These are phyloP conservation scores for Arthroderma sp. DNA, from an alignment of 2,329 filamentous ascomycete species.

Conservation along the genomic window DNA sequence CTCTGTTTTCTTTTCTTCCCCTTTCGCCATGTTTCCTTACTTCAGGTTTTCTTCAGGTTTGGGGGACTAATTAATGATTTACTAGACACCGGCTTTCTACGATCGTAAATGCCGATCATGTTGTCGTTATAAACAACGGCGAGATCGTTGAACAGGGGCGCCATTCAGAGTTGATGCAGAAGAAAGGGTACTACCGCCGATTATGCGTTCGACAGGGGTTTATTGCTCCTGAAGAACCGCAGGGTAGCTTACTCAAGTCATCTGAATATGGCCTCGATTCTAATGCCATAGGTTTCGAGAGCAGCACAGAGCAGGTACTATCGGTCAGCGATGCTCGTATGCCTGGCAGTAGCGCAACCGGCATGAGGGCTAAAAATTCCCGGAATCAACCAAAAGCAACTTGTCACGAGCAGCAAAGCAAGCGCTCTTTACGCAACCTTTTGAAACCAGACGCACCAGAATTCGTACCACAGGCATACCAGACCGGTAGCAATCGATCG, in stretches of 20 bases:
- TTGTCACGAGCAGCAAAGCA: neutral
- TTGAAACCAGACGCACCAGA: constrained; percentile 30
- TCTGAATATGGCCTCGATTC: neutral
- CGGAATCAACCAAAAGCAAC: neutral
- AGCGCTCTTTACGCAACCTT: constrained; percentile 6
- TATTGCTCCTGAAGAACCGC: constrained; percentile 24
- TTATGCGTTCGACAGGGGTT: constrained; percentile 33
- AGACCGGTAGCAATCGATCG: neutral
- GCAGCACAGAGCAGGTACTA: neutral
- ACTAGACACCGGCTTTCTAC: constrained; percentile 52
- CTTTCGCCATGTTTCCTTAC: constrained; percentile 13
- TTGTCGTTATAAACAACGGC: constrained; percentile 52
- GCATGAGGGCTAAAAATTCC: neutral
- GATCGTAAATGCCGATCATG: constrained; percentile 54
- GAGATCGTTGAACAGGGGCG: constrained; percentile 50
- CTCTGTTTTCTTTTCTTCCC: constrained; percentile 15
- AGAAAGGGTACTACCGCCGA: constrained; percentile 49
- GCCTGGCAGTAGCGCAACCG: neutral
- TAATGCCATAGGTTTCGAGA: neutral
- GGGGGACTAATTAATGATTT: neutral
- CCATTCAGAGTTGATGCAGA: constrained; percentile 45
- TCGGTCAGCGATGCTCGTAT: neutral
- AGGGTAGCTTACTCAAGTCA: neutral
- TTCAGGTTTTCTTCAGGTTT: neutral
- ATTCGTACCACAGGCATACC: constrained; percentile 21